Base-by-base conservation (phyloP, 2,329 filamentous ascomycete genomes). In the Cladobotryum protrusum region DNA sequence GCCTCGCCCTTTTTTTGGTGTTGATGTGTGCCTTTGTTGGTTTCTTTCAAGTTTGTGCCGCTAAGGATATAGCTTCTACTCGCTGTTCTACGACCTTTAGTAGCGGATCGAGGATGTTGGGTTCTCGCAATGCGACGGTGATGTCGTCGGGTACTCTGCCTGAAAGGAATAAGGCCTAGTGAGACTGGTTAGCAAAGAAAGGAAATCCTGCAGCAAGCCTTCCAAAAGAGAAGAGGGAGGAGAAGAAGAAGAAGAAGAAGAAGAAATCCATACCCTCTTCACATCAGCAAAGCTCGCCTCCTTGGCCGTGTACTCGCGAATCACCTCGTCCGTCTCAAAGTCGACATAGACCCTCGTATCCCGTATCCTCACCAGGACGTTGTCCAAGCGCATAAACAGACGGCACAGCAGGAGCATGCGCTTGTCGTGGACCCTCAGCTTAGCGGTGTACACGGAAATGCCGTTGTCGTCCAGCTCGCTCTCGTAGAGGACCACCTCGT, bases 381-480 rank as follows among this genome's bases (percentile, higher is more conserved):
- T 86, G 62, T 99, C 93, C 36, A 99, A 75, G 52, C 93, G 79
- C 85, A 99, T 88, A 68, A 96, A 99, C 64, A 96, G 85, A 19
- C 93, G 79, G 57, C 82, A 83, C 3, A 99, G 79, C 53, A 99
- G 75, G 49, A 99, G 77, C 70, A 99, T 83, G 49, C 93, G 78
- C 60, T 85, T 82, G 49, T 91, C 89, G 85, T 97, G 96, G 50
- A 97, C 92, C 52, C 93, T 79, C 45, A 97, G 74, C 74, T 99
- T 99, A 69, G 87, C 89, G 54, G 85, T 95, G 52, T 95, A 76
- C 64, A 96, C 79, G 29, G 89, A 89, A 59, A 97, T 93, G 54
- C 93, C 93, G 64, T 99, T 99, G 68, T 99, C 93, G 53, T 96
- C 93, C 43, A 99, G 80, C 74, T 99, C 93, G 71, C 95, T 95